Conservation (phyloP, 2,329 filamentous ascomycete species). For the Fusarium mexicanum region DNA sequence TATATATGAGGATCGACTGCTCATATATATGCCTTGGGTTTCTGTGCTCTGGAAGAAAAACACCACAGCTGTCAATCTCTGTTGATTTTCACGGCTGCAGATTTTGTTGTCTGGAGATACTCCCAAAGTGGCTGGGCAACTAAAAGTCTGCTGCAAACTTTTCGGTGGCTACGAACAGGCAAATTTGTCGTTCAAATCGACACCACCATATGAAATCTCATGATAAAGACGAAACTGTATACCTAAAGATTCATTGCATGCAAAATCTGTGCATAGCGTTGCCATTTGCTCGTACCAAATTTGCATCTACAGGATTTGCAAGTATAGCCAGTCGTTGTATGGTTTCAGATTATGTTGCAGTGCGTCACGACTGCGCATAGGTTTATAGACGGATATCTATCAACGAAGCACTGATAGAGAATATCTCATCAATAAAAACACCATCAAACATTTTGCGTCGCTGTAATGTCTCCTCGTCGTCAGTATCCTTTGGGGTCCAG, state of each 20-base stretch:
- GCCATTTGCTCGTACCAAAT: neutral
- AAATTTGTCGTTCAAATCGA: neutral
- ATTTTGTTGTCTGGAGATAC: neutral
- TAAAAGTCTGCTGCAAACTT: neutral
- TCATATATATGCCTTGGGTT: neutral
- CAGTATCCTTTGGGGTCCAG: slow-evolving; percentile 3
- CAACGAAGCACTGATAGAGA: too few relatives aligned
- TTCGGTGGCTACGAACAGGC: neutral
- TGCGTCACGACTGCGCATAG: neutral
- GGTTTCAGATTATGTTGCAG: neutral
- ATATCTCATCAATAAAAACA: neutral
- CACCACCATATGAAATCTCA: neutral
- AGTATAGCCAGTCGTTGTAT: neutral
- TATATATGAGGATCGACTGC: neutral
- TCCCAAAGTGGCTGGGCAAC: neutral
- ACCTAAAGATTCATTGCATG: neutral
- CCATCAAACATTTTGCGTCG: neutral
- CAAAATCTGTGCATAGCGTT: neutral
- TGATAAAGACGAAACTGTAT: neutral
- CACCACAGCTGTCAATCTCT: neutral
- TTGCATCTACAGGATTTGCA: neutral
- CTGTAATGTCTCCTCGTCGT: neutral
- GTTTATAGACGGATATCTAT: neutral
- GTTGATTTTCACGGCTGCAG: neutral
- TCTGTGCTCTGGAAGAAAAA: neutral